These are phyloP conservation scores for Rhizopogon salebrosus DNA, from an alignment of 768 basidiomycete genomes.

Conservation along the genomic window DNA sequence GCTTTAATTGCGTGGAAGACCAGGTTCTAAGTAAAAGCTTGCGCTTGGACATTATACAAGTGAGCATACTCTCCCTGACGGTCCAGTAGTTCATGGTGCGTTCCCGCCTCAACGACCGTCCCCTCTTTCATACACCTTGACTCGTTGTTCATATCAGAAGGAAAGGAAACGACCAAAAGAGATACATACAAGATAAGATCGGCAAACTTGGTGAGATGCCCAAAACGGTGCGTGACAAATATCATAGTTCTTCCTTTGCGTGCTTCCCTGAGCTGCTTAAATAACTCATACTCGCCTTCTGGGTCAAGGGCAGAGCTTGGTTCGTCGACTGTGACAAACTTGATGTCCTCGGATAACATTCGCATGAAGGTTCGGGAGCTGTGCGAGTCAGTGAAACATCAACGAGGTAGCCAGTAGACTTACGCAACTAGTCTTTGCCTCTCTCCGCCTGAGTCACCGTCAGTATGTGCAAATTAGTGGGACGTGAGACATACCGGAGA, in stretches of 20 bases:
- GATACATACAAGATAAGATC: slow-evolving; percentile 31
- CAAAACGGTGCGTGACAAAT: slow-evolving; percentile 37
- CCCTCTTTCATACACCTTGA: slow-evolving; percentile 30
- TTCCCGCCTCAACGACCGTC: slow-evolving; percentile 26
- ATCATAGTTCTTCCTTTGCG: slow-evolving; percentile 33
- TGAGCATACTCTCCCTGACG: slow-evolving; percentile 27
- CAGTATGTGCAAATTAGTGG: not conserved
- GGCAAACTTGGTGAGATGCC: slow-evolving; percentile 31
- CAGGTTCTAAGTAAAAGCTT: slow-evolving; percentile 17
- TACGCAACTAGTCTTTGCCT: slow-evolving; percentile 27
- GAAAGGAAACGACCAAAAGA: not conserved
- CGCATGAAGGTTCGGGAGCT: slow-evolving; percentile 40
- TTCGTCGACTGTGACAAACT: slow-evolving; percentile 31
- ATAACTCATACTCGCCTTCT: slow-evolving; percentile 27
- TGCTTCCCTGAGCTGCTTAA: slow-evolving; percentile 19
- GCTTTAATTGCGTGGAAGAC: no score
- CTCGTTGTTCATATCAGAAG: not conserved
- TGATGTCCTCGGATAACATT: slow-evolving; percentile 24
- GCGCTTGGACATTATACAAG: slow-evolving; percentile 29
- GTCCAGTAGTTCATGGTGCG: slow-evolving; percentile 25
- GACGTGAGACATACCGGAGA: slow-evolving; percentile 18
- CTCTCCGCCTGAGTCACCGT: slow-evolving; percentile 21
- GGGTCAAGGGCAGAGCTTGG: slow-evolving; percentile 36
- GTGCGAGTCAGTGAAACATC: not conserved
- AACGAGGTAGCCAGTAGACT: not conserved